Base-by-base conservation (phyloP, 805 yeast species). In the Vanderwaltozyma polyspora region DNA sequence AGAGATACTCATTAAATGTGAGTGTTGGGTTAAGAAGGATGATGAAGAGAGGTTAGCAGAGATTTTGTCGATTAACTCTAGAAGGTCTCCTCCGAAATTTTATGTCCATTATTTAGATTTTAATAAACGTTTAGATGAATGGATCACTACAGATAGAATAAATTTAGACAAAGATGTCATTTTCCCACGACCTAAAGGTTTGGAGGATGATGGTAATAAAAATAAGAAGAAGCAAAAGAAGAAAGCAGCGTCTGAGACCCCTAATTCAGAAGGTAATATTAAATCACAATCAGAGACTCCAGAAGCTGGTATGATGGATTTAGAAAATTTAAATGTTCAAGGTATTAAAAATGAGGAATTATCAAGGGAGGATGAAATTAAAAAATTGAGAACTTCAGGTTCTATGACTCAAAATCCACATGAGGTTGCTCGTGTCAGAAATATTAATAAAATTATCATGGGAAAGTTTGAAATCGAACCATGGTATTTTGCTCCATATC, bases 401-500 rank as follows among this genome's bases (percentile, higher is more conserved):
- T 87, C 97, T 0, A 91, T 91, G 97, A 82, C 91, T 9, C 98
- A 91, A 59, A 79, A 79, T 41, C 70, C 76, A 37, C 73, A 69
- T 37, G 97, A 89, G 51, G 82, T 89, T 17, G 86, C 97, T 0
- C 69, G 91, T 36, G 95, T 91, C 31, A 71, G 97, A 45, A 91
- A 91, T 52, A 67, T 91, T 42, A 67, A 72, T 31, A 70, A 73
- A 35, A 74, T 91, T 5, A 79, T 84, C 3, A 74, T 91, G 61
- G 99, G 98, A 1, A 80, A 79, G 42, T 85, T 77, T 57, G 81
- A 82, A 46, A 85, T 91, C 34, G 99, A 91, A 56, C 98, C 99
- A 2, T 91, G 99, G 99, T 91, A 91, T 60, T 91, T 91, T 51
- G 82, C 95, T 2, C 97, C 99, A 1, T 91, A 91, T 56, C 99